These are phyloP conservation scores for Prototheca wickerhamii DNA, from an alignment of 163 green algal genomes.

Conservation along the genomic window DNA sequence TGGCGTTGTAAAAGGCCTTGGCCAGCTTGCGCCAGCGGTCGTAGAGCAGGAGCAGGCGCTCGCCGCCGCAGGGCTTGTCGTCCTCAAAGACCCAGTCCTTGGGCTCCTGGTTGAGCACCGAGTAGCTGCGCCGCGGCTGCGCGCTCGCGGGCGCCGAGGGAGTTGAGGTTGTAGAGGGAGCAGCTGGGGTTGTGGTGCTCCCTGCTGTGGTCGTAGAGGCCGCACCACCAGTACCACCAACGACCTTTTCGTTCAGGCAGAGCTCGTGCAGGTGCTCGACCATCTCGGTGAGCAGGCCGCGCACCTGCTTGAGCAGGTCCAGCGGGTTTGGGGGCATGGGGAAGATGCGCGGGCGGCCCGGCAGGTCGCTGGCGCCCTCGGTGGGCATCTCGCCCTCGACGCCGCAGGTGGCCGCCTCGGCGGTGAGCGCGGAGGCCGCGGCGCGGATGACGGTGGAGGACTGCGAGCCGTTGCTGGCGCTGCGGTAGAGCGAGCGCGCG, in stretches of 20 bases:
- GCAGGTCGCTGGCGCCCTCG: constrained; percentile 12
- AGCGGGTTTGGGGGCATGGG: constrained; percentile 63
- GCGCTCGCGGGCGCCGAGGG: constrained; percentile 14
- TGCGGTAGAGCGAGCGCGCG: background rate
- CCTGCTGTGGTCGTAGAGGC: no score
- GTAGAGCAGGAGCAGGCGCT: constrained; percentile 85
- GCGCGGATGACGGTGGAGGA: background rate
- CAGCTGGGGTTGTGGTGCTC: no score
- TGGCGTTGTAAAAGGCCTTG: constrained; percentile 79
- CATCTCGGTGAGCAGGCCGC: constrained; percentile 54
- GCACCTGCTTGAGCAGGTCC: constrained; percentile 49
- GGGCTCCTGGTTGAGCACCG: constrained; percentile 47
- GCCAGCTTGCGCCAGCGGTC: constrained; percentile 87
- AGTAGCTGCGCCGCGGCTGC: constrained; percentile 32
- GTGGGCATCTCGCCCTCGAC: background rate
- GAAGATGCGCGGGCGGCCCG: constrained; percentile 38
- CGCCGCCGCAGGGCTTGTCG: constrained; percentile 58
- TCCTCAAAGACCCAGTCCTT: constrained; percentile 48
- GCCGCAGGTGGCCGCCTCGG: background rate
- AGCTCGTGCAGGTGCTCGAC: constrained; percentile 61
- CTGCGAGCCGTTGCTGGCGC: background rate
- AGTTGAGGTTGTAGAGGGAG: no score
- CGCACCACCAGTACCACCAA: no score
- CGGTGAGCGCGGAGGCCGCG: background rate
- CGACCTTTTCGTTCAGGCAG: constrained; percentile 46